Percentiles rank a stretch among this genome's conserved stretches.
Evolutionary conservation across 805 yeast genomes (phyloP).

Genomic region (Maudiozyma pseudohumilis): DNA sequence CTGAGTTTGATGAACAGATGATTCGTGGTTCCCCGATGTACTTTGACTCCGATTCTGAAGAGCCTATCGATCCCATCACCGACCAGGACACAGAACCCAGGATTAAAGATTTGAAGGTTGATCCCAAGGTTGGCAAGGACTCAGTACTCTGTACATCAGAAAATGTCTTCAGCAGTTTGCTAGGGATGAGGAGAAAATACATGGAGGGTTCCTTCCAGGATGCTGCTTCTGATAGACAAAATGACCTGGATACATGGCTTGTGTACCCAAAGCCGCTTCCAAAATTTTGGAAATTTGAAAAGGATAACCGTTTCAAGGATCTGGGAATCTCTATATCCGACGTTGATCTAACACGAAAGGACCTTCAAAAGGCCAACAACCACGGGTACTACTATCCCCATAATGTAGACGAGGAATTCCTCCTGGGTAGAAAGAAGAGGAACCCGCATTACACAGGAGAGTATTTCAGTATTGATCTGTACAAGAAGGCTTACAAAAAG

Average conservation of each 20-base stretch:
- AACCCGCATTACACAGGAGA: constrained; percentile 27
- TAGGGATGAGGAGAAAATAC: constrained; percentile 58
- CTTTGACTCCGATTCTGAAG: constrained; percentile 16
- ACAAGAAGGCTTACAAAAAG: constrained; percentile 9
- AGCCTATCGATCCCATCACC: constrained; percentile 4
- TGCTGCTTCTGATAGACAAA: constrained; percentile 63
- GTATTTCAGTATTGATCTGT: constrained; percentile 27
- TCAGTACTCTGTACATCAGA: too few species aligned
- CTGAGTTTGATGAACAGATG: constrained; percentile 27
- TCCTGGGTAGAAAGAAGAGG: neutral
- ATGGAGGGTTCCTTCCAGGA: constrained; percentile 55
- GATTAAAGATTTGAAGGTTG: neutral
- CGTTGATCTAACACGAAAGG: constrained; percentile 9
- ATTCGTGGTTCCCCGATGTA: constrained; percentile 27
- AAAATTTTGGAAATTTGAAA: constrained; percentile 34
- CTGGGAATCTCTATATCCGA: neutral
- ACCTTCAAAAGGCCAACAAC: neutral
- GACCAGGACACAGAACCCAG: neutral
- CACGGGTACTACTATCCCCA: constrained; percentile 7
- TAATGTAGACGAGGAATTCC: constrained; percentile 15
- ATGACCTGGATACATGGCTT: constrained; percentile 50
- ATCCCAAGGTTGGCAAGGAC: neutral
- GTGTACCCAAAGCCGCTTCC: constrained; percentile 70
- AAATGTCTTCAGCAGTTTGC: constrained; percentile 12
- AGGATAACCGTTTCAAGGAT: constrained; percentile 24